Base-by-base conservation (phyloP, 768 basidiomycete species). In the Myochromella boudieri region DNA sequence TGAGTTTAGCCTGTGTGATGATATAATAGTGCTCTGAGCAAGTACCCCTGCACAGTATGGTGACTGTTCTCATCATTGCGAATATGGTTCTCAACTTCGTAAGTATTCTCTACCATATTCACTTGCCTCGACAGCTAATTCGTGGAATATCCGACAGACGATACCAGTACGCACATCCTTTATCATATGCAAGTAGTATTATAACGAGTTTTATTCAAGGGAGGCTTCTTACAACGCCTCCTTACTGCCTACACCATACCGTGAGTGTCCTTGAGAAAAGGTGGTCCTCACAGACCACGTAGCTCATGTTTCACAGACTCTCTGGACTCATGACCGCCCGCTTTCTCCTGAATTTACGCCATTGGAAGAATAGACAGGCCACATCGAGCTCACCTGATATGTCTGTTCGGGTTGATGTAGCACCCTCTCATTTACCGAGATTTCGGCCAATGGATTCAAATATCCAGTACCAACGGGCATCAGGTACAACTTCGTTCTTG, bases 211-310 rank as follows among this genome's bases (percentile, higher is more conserved):
- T 26, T 17, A 25, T 18, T 15, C 21, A 29, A 65, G 61, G 51
- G 58, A 20, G 61, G 62, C 11, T 62, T 66, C 40, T 46, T 62
- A 14, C 64, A 66, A 52, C 56, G 62, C 27, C 55, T 62, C 8
- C 53, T 59, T 2, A 62, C 60, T 21, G 62, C 60, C 1, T 53
- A 59, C 34, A 59, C 58, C 1, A 44, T 61, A 4, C 62, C 62
- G 62, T 64, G 37, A 37, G 59, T n/a, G n/a, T n/a, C n/a, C n/a
- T n/a, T n/a, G n/a, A n/a, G n/a, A n/a, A n/a, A n/a, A n/a, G n/a
- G n/a, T n/a, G n/a, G n/a, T n/a, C n/a, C n/a, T n/a, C n/a, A n/a
- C n/a, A n/a, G n/a, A n/a, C n/a, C n/a, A n/a, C n/a, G n/a, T n/a
- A 24, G 8, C 28, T 6, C 11, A 8, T 34, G 24, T 14, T 26